Evolutionary conservation across 495 filamentous ascomycete species (phyloP).

Genomic region (Bathelium albidoporum): DNA sequence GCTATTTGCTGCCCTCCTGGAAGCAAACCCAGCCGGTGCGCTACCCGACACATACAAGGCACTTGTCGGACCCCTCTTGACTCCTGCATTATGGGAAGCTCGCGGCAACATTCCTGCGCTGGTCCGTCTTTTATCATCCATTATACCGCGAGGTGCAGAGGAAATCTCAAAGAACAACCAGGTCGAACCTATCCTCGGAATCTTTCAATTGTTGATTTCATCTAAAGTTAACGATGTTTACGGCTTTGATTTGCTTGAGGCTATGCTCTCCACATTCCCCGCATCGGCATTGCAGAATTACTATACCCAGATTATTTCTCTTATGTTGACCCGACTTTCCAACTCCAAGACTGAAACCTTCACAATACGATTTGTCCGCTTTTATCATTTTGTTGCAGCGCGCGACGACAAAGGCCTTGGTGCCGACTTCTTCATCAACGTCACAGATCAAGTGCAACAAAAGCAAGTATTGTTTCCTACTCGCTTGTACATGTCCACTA

Average conservation of each 20-base stretch:
- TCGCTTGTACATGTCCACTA: neutral
- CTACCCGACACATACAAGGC: slow-evolving; percentile 67
- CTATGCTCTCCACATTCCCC: slow-evolving; percentile 58
- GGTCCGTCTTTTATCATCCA: slow-evolving; percentile 68
- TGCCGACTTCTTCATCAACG: slow-evolving; percentile 75
- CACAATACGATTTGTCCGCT: slow-evolving; percentile 70
- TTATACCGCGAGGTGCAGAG: slow-evolving; percentile 64
- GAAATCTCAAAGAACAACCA: slow-evolving; percentile 66
- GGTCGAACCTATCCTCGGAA: slow-evolving; percentile 69
- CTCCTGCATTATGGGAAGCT: slow-evolving; percentile 72
- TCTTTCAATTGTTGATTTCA: slow-evolving; percentile 80
- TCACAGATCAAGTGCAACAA: slow-evolving; percentile 68
- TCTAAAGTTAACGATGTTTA: slow-evolving; percentile 66
- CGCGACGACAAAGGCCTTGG: slow-evolving; percentile 66
- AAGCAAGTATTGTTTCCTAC: slow-evolving; percentile 36
- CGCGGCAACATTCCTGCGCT: slow-evolving; percentile 89
- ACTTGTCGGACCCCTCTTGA: slow-evolving; percentile 63
- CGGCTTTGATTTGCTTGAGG: slow-evolving; percentile 82
- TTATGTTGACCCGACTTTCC: slow-evolving; percentile 76
- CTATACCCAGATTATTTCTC: slow-evolving; percentile 65
- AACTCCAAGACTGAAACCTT: slow-evolving; percentile 67
- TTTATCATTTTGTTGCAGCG: slow-evolving; percentile 85
- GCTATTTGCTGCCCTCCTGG: slow-evolving; percentile 78
- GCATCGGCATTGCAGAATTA: slow-evolving; percentile 65
- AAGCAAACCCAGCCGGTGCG: slow-evolving; percentile 61